phyloP scores from a whole-genome alignment of 176 grass and related monocot genomes.

The Zizania latifolia region DNA sequence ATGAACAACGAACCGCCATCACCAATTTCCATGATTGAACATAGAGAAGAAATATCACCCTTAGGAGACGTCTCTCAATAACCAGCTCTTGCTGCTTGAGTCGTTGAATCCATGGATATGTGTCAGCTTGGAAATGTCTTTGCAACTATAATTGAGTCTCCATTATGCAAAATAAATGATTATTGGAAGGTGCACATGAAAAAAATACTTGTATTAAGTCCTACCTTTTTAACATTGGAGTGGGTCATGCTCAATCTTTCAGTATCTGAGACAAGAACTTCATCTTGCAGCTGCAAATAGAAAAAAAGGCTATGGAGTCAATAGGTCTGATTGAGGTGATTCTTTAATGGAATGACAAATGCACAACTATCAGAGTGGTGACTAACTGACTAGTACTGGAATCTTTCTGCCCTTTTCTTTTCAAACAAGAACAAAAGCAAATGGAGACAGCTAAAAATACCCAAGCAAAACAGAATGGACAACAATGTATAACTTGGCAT shows the following conservation, averaged over 20 bases:
- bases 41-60: conserved; percentile 47
- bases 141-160: conserved; percentile 51
- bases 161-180: background rate
- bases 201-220: background rate
- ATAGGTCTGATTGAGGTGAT: background rate
- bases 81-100: conserved; percentile 87
- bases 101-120: conserved; percentile 69
- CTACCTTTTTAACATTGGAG: conserved; percentile 83
- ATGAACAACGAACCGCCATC: background rate
- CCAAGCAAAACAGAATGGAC: background rate
- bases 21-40: background rate
- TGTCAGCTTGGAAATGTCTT: conserved; percentile 91
- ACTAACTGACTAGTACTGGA: background rate
- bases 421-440: background rate
- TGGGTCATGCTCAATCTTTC: conserved; percentile 81
- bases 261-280: conserved; percentile 87
- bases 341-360: background rate
- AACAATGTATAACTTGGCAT: background rate
- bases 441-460: background rate
- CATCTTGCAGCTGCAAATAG: conserved; percentile 79
- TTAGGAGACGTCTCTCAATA: conserved; percentile 82
- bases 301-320: background rate
- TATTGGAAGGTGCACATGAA: conserved; percentile 8
- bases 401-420: background rate
- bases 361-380: background rate